These are phyloP conservation scores for Alternaria infectoria DNA, from an alignment of 2,329 filamentous ascomycete genomes.

Conservation along the genomic window DNA sequence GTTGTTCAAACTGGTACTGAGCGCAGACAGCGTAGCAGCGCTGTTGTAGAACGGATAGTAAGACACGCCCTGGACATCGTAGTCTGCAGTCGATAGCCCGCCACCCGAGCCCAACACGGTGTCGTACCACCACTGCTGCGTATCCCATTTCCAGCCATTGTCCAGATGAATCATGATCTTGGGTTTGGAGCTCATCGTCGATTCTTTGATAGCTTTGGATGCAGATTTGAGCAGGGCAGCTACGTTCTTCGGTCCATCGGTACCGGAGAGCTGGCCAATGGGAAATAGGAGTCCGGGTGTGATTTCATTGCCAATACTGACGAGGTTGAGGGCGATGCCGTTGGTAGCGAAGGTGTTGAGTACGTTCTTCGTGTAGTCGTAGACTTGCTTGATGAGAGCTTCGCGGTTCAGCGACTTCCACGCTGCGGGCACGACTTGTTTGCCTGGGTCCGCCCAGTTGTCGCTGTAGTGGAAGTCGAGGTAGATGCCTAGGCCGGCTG, in stretches of 20 bases:
- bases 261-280: conserved; percentile 62
- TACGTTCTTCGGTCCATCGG: conserved; percentile 60
- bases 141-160: conserved; percentile 74
- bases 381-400: conserved; percentile 66
- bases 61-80: conserved; percentile 74
- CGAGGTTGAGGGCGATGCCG: conserved; percentile 64
- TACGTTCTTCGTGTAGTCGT: conserved; percentile 71
- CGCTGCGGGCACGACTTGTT: conserved; percentile 67
- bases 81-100: conserved; percentile 61
- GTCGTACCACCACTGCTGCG: conserved; percentile 71
- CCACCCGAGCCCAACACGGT: conserved; percentile 54
- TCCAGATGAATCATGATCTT: conserved; percentile 78
- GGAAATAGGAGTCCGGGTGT: conserved; percentile 71
- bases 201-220: conserved; percentile 69
- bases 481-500: conserved; percentile 66
- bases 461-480: conserved; percentile 72
- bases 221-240: conserved; percentile 69
- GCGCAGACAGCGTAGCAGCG: conserved; percentile 63
- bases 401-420: conserved; percentile 67
- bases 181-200: conserved; percentile 61
- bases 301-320: conserved; percentile 79
- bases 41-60: conserved; percentile 76
- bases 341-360: conserved; percentile 66
- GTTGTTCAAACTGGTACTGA: conserved; percentile 63
- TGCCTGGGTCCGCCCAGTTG: conserved; percentile 72